These are phyloP conservation scores for Lophiotrema nucula DNA, from an alignment of 495 filamentous ascomycete genomes.

Conservation along the genomic window DNA sequence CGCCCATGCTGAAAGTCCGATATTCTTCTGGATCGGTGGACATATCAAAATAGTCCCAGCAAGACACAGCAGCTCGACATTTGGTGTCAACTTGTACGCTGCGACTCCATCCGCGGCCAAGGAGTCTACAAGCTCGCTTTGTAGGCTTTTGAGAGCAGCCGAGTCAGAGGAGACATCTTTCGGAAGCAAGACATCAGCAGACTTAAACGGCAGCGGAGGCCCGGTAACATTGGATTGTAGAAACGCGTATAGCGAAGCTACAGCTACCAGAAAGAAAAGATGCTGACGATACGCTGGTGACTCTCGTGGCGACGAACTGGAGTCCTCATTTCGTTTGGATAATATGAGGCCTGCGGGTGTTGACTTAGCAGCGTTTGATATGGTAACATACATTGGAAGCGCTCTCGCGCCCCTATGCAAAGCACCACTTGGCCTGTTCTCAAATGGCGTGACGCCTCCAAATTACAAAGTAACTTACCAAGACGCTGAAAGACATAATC, in stretches of 20 bases:
- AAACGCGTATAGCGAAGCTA: conserved; percentile 77
- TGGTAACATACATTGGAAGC: too few species aligned
- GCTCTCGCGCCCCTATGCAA: too few species aligned
- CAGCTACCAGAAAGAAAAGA: conserved; percentile 57
- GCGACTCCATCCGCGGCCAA: conserved; percentile 82
- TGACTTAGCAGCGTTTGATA: too few species aligned
- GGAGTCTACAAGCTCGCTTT: conserved; percentile 56
- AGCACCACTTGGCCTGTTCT: too few species aligned
- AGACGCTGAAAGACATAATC: conserved; percentile 43
- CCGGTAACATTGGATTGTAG: conserved; percentile 91
- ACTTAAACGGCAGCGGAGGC: conserved; percentile 63
- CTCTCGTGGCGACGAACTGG: conserved; percentile 2
- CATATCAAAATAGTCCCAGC: conserved; percentile 66
- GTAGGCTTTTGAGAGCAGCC: conserved; percentile 40
- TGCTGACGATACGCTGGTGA: conserved; percentile 37
- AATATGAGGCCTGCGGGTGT: conserved; percentile 36
- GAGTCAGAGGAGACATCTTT: conserved; percentile 27
- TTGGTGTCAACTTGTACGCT: conserved; percentile 78
- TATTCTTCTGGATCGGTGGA: conserved; percentile 45
- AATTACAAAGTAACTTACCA: too few species aligned
- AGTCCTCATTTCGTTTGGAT: conserved; percentile 15
- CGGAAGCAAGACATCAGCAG: conserved; percentile 57
- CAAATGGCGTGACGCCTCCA: too few species aligned
- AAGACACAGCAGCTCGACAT: conserved; percentile 76
- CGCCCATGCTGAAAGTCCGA: conserved; percentile 41